These are phyloP conservation scores for Neofusicoccum umdonicola DNA, from an alignment of 2,329 filamentous ascomycete genomes.

Conservation along the genomic window DNA sequence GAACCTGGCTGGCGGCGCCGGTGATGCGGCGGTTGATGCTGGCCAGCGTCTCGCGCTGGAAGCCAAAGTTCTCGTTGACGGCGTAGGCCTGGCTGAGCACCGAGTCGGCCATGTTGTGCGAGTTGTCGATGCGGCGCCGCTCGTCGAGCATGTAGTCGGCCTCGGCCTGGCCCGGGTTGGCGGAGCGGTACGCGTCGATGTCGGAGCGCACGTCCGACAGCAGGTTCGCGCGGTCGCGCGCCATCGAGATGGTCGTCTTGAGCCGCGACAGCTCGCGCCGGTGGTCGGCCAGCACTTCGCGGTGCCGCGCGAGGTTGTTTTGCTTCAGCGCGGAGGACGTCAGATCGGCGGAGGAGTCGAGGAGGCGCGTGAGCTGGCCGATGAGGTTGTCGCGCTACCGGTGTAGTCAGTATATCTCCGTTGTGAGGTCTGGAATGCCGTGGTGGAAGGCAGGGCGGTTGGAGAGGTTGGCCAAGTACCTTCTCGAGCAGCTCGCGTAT, in stretches of 20 bases:
- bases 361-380: conserved; percentile 77
- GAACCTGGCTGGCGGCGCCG: conserved; percentile 83
- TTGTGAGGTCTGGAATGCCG: conserved; percentile 19
- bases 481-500: conserved; percentile 81
- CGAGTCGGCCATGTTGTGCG: conserved; percentile 82
- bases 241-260: conserved; percentile 68
- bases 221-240: conserved; percentile 84
- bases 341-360: conserved; percentile 86
- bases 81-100: conserved; percentile 95
- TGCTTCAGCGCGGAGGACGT: conserved; percentile 94
- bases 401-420: neutral
- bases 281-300: conserved; percentile 86
- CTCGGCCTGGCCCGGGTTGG: conserved; percentile 78
- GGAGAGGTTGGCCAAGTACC: conserved; percentile 46
- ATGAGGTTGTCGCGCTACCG: conserved; percentile 76
- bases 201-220: conserved; percentile 88
- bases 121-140: conserved; percentile 79
- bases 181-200: conserved; percentile 82
- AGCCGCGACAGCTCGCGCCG: conserved; percentile 77
- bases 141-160: conserved; percentile 98
- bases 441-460: conserved; percentile 13
- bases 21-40: conserved; percentile 91
- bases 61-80: conserved; percentile 84
- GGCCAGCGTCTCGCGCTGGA: conserved; percentile 83
- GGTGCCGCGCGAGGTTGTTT: conserved; percentile 88